phyloP scores from a whole-genome alignment of 208 protist species.

The Trypanosoma caninum region DNA sequence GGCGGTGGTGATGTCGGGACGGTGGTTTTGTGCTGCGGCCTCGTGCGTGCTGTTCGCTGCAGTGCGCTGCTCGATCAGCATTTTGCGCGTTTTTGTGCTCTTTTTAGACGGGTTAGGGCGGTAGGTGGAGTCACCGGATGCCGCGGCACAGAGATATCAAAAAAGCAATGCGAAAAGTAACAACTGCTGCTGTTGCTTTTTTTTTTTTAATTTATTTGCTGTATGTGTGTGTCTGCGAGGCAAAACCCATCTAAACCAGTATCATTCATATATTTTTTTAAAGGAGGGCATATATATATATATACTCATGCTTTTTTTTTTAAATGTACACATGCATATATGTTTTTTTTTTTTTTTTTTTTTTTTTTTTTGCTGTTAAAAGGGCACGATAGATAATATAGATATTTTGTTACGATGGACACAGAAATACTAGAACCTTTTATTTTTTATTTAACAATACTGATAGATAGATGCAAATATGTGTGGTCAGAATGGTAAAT shows the following conservation, averaged over 20 bases:
- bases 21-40: conserved; percentile 11
- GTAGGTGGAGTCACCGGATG: too few species aligned
- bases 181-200: neutral
- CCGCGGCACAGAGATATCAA: neutral
- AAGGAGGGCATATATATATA: too few species aligned
- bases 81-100: conserved; percentile 14
- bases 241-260: too few species aligned
- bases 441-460: neutral
- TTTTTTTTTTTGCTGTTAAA: neutral
- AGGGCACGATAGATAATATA: neutral
- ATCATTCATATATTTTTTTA: neutral
- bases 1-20: too few species aligned
- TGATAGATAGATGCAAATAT: conserved; percentile 1
- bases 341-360: neutral
- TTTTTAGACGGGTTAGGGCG: conserved; percentile 7
- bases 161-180: too few species aligned
- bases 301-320: neutral
- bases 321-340: neutral
- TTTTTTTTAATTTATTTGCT: too few species aligned
- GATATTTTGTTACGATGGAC: neutral
- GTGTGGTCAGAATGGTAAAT: neutral
- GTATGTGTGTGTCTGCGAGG: neutral
- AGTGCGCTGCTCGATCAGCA: conserved; percentile 17
- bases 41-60: conserved; percentile 1
- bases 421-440: neutral